Evolutionary conservation across 805 yeast species (phyloP), one percentile per base, ranked within the genome.

Genomic region (Metschnikowia lochheadii): DNA sequence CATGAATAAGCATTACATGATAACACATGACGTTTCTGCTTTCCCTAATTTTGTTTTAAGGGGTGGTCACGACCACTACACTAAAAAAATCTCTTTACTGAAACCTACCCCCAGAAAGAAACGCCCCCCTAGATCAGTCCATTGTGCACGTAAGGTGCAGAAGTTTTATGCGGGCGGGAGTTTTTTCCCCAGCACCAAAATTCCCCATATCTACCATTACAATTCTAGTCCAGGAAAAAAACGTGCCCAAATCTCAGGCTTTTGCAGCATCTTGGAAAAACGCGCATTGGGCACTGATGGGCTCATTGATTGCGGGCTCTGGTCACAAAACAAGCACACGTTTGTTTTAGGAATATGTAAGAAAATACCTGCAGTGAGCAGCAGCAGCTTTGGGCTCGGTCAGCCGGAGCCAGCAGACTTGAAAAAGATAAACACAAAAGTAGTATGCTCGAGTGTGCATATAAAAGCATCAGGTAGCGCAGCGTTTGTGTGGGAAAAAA

Each of bases 401-500:
- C 20, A 23, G 3, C 21, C 39, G n/a, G 14, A 37, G 26, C 7
- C 26, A 10, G 29, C 15, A 6, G 10, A 14, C 13, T 3, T 6
- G 13, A 6, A 18, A 40, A 26, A 17, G 14, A 5, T 8, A 21
- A 15, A 6, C 43, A 32, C 45, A 32, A 41, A 41, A 4, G 36
- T 31, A 32, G 20, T 31, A 31, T 44, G 21, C 10, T 2, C 13
- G 10, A 33, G 39, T 7, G 46, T 49, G 51, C 49, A 45, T 38
- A 42, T 40, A 44, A 20, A 6, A 38, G 33, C 46, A 43, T 32
- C 44, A 40, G 48, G 33, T 36, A 44, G 46, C 46, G 39, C 46
- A 44, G 49, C 23, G 51, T 34, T 46, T 52, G 49, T 49, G 55
- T 52, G 55, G 47, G 49, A 52, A 49, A 55, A 55, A 49, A 38